Conservation (phyloP, 2,329 filamentous ascomycete species). For the Chaetomiaceae sp. region DNA sequence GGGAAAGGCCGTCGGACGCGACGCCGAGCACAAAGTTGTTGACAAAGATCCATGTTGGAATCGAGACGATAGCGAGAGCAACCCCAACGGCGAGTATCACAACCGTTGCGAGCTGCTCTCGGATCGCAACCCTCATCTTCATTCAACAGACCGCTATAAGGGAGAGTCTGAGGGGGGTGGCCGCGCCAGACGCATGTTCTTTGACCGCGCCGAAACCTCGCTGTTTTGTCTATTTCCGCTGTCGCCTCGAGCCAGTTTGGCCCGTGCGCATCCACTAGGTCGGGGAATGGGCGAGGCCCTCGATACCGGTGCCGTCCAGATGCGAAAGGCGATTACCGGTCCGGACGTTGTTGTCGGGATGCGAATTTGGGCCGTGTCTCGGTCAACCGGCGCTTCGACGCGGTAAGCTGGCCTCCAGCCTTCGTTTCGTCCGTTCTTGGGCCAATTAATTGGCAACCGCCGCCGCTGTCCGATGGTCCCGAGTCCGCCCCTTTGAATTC, state of each 20-base stretch:
- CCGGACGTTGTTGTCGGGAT: no score
- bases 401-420: no score
- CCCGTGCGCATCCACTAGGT: background rate
- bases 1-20: constrained; percentile 57
- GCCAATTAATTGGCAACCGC: background rate
- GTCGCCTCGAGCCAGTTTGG: background rate
- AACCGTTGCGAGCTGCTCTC: constrained; percentile 77
- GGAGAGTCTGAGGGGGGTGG: constrained; percentile 9
- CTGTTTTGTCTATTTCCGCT: background rate
- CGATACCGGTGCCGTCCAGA: no score
- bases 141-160: constrained; percentile 14
- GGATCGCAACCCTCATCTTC: constrained; percentile 77
- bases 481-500: background rate
- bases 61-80: constrained; percentile 70
- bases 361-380: no score
- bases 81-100: constrained; percentile 71
- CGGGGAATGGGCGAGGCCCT: no score
- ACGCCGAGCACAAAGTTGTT: constrained; percentile 49
- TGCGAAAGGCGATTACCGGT: no score
- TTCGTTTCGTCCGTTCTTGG: background rate
- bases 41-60: constrained; percentile 65
- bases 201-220: background rate
- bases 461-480: background rate
- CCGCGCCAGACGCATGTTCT: constrained; percentile 19
- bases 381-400: no score